phyloP scores from a whole-genome alignment of 169 alveolate genomes.

The Eimeria falciformis region DNA sequence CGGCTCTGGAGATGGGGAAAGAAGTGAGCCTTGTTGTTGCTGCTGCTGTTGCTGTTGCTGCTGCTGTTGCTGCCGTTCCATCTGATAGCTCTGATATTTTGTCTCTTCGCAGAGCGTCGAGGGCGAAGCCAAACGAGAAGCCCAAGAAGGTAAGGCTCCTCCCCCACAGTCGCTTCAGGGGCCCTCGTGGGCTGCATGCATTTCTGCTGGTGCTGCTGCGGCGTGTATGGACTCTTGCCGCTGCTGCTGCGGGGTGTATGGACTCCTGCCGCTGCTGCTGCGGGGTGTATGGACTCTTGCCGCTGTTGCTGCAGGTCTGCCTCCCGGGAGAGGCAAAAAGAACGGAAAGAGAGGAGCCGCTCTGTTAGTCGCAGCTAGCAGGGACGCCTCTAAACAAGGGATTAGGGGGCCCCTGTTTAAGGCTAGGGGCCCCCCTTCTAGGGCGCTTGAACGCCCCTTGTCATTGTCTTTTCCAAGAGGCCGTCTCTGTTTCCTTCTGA shows the following conservation, averaged over 20 bases:
- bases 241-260: not conserved
- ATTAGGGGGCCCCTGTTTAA: too few relatives aligned
- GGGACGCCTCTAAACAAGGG: too few relatives aligned
- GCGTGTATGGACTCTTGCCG: not conserved
- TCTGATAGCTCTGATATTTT: not conserved
- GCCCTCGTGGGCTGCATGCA: not conserved
- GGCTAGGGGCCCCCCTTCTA: too few relatives aligned
- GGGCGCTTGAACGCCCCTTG: too few relatives aligned
- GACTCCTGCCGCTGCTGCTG: not conserved
- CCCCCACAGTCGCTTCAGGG: not conserved
- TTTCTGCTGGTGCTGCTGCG: not conserved
- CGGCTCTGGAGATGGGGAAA: not conserved
- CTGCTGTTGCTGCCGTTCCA: not conserved
- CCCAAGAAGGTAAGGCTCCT: not conserved
- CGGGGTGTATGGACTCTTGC: not conserved
- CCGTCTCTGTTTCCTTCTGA: too few relatives aligned
- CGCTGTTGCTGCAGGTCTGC: slow-evolving; percentile 50
- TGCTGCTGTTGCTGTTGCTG: not conserved
- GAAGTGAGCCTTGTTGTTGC: not conserved
- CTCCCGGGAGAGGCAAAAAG: slow-evolving; percentile 33
- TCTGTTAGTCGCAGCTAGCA: slow-evolving; percentile 21
- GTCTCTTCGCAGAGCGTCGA: not conserved
- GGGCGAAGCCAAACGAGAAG: not conserved
- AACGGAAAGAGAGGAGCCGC: slow-evolving; percentile 22
- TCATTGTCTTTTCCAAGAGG: too few relatives aligned